These are phyloP conservation scores for Sinapis alba DNA, from an alignment of 441 rosid species.

Conservation along the genomic window DNA sequence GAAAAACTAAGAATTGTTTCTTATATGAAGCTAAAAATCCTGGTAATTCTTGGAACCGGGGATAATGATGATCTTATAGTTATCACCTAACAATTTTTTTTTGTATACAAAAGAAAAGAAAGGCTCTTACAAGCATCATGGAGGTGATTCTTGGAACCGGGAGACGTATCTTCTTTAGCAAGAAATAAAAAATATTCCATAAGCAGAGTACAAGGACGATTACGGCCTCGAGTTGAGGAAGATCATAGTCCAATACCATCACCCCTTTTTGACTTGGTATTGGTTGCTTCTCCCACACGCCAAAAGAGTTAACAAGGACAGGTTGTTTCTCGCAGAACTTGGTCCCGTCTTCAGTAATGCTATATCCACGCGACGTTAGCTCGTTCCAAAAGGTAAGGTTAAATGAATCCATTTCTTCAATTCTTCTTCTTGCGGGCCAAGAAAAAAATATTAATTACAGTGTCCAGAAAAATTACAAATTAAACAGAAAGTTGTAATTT, in stretches of 20 bases:
- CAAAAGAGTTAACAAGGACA: background rate
- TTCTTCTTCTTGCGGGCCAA: background rate
- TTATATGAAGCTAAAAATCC: too few species aligned
- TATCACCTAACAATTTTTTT: background rate
- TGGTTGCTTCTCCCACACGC: slow-evolving; percentile 27
- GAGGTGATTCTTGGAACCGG: slow-evolving; percentile 40
- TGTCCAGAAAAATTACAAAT: background rate
- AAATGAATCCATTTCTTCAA: background rate
- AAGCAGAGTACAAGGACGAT: slow-evolving; percentile 29
- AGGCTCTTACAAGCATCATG: slow-evolving; percentile 40
- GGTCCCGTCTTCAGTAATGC: slow-evolving; percentile 6
- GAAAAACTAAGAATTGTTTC: too few species aligned
- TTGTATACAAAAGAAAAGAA: background rate
- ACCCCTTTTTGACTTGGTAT: background rate
- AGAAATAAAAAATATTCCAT: slow-evolving; percentile 35
- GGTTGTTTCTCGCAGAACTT: slow-evolving; percentile 25
- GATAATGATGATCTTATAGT: too few species aligned
- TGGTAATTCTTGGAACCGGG: too few species aligned
- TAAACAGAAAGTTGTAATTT: background rate
- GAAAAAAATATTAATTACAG: background rate
- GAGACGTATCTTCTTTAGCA: slow-evolving; percentile 33
- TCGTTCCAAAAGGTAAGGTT: background rate
- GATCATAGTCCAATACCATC: slow-evolving; percentile 28
- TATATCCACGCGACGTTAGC: slow-evolving; percentile 24
- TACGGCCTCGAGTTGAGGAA: slow-evolving; percentile 28